Base-by-base conservation (phyloP, 2,329 filamentous ascomycete species). In the Curvularia sp. region DNA sequence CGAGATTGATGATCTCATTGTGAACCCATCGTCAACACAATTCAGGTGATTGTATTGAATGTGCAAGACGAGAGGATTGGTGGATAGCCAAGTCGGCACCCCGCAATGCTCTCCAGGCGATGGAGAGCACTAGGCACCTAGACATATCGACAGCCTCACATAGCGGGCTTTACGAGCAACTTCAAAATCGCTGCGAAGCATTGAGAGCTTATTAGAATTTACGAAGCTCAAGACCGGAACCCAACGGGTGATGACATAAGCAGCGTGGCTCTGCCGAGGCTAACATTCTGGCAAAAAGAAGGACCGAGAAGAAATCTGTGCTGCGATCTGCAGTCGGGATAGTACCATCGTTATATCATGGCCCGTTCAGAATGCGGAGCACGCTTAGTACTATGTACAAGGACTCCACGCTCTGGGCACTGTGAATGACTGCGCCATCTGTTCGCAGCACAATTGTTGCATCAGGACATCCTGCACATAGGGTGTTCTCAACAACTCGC, bases 361-460 rank as follows among this genome's bases (percentile, higher is more conserved):
- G 34, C 34, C 10, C 34, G 34, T 18, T 25, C 34, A 23, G 34
- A 39, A 49, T 10, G 23, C 23, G 34, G 9, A 36, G 21, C 32
- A 10, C 5, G 6, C 8, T 49, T 27, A 10, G 34, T 21, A 18
- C 4, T n/a, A 36, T 18, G 34, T 36, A 23, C 47, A 38, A 13
- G 32, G 25, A 19, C 12, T 18, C 34, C 9, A 5, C 15, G 32
- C 38, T 32, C 23, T 27, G 28, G 39, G 41, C 25, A 51, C 48
- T 32, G 25, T 21, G 34, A 48, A 48, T 34, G 18, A 46, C 49
- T 45, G 25, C 15, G 25, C 32, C 50, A 27, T 42, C 30, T 36
- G 38, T 32, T 21, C 30, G 38, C 36, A 36, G 43, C 28, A 42
- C 38, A 18, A 30, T 47, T 51, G 19, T 9, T 52, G 41, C 25